Evolutionary conservation across 257 asterid species (phyloP).

Genomic region (Solanum bulbocastanum): DNA sequence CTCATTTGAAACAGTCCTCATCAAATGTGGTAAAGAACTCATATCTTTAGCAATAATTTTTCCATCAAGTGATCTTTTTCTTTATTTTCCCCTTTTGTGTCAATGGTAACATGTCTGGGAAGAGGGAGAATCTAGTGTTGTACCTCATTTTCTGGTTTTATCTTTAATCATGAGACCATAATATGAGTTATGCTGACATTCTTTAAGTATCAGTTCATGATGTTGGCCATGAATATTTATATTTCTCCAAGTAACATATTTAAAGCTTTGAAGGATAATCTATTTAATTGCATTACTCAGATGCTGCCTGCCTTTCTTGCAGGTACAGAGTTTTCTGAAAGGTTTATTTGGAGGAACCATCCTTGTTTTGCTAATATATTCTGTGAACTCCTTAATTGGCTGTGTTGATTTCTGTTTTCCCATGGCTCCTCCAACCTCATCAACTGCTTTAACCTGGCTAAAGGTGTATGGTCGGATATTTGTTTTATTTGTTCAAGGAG

Average conservation of each 20-base stretch:
- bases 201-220: neutral
- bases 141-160: neutral
- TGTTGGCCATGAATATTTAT: neutral
- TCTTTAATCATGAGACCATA: neutral
- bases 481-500: conserved; percentile 37
- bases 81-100: neutral
- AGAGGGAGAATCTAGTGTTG: neutral
- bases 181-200: neutral
- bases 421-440: conserved; percentile 27
- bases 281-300: neutral
- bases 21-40: neutral
- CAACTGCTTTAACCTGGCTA: conserved; percentile 36
- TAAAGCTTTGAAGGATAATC: neutral
- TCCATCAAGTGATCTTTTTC: neutral
- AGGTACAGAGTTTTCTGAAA: conserved; percentile 56
- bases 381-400: conserved; percentile 54
- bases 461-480: conserved; percentile 42
- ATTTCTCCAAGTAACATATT: neutral
- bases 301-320: conserved; percentile 21
- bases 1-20: neutral
- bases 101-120: neutral
- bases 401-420: conserved; percentile 59
- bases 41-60: neutral
- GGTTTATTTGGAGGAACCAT: conserved; percentile 69
- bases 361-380: conserved; percentile 56